These are phyloP conservation scores for Pichia scutulata DNA, from an alignment of 805 yeast genomes.

Conservation along the genomic window DNA sequence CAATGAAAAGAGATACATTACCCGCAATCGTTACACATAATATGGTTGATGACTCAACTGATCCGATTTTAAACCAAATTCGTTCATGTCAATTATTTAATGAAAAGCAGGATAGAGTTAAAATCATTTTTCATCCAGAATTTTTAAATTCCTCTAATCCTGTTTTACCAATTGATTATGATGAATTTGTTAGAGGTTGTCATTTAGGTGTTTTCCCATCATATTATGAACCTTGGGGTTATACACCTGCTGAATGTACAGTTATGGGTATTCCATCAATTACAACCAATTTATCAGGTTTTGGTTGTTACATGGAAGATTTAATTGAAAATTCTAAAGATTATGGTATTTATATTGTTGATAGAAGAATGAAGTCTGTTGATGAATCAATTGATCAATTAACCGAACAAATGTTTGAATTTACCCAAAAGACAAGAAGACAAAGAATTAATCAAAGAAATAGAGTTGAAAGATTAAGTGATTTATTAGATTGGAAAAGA, in stretches of 20 bases:
- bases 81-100: slow-evolving; percentile 89
- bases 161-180: slow-evolving; percentile 85
- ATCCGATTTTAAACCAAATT: slow-evolving; percentile 86
- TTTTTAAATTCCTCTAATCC: slow-evolving; percentile 93
- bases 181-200: slow-evolving; percentile 96
- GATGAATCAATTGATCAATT: slow-evolving; percentile 92
- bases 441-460: slow-evolving; percentile 97
- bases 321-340: slow-evolving; percentile 88
- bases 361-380: slow-evolving; percentile 83
- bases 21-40: slow-evolving; percentile 98
- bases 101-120: slow-evolving; percentile 82
- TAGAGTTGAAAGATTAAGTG: slow-evolving; percentile 90
- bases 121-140: slow-evolving; percentile 96
- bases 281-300: slow-evolving; percentile 92
- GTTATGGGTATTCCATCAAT: slow-evolving; percentile 99
- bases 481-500: slow-evolving; percentile 92
- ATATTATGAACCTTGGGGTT: slow-evolving; percentile 99
- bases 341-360: slow-evolving; percentile 95
- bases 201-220: slow-evolving; percentile 98
- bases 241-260: slow-evolving; percentile 98
- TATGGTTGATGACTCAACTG: slow-evolving; percentile 86
- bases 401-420: slow-evolving; percentile 82
- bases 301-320: slow-evolving; percentile 98
- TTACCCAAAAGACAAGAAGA: slow-evolving; percentile 82
- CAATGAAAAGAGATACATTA: slow-evolving; percentile 77